These are phyloP conservation scores for Flaveria floridana DNA, from an alignment of 140 eudicot genomes.

Conservation along the genomic window DNA sequence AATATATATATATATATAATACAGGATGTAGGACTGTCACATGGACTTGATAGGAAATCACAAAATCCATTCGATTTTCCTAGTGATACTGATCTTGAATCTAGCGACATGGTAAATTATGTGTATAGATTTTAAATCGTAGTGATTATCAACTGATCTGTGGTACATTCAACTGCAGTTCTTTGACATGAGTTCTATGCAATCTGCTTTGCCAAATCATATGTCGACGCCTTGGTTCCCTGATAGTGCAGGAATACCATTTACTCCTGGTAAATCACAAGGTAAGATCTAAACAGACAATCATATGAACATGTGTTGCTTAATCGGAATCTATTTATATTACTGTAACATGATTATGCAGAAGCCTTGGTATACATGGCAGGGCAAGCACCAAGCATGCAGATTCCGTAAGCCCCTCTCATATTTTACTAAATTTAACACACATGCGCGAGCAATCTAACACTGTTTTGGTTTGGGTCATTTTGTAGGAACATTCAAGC, in stretches of 20 bases:
- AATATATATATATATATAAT: neutral
- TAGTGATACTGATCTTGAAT: constrained; percentile 52
- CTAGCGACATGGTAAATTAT: constrained; percentile 59
- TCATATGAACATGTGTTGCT: neutral
- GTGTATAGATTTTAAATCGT: neutral
- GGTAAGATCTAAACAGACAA: constrained; percentile 33
- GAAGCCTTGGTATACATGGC: constrained; percentile 54
- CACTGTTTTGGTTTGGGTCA: neutral
- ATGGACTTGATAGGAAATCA: constrained; percentile 48
- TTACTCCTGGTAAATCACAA: constrained; percentile 43
- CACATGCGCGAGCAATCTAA: neutral
- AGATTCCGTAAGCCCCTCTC: constrained; percentile 54
- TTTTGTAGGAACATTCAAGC: constrained; percentile 60
- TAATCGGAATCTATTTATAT: constrained; percentile 8
- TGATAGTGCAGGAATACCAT: constrained; percentile 44
- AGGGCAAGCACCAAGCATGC: constrained; percentile 51
- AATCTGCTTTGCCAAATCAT: constrained; percentile 57
- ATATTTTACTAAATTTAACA: neutral
- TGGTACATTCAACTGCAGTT: constrained; percentile 44
- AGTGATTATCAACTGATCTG: constrained; percentile 3
- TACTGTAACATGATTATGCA: constrained; percentile 33
- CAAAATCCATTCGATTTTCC: constrained; percentile 83
- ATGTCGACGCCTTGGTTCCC: constrained; percentile 58
- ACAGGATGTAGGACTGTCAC: constrained; percentile 49
- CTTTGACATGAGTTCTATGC: constrained; percentile 71